Evolutionary conservation across 2,329 filamentous ascomycete genomes (phyloP).

Genomic region (Cladorrhinum sp.): DNA sequence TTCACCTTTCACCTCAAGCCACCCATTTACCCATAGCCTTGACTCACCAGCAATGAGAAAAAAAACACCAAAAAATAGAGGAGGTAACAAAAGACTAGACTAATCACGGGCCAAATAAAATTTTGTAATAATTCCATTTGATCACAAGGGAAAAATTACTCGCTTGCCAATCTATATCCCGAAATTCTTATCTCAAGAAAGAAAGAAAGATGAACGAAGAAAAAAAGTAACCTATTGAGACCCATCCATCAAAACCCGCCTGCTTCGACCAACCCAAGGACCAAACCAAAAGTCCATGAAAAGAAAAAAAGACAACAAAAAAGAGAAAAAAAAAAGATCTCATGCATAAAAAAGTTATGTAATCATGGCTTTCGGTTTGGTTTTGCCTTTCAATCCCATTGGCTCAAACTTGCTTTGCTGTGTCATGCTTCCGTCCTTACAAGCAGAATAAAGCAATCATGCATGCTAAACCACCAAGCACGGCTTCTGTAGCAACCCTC

Average conservation of each 20-base stretch:
- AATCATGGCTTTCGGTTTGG: no score
- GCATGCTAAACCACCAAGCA: no score
- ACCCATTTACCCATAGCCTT: no score
- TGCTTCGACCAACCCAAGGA: not conserved
- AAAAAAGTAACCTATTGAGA: not conserved
- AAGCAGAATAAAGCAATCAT: no score
- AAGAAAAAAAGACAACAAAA: not conserved
- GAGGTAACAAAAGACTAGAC: not conserved
- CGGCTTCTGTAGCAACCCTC: no score
- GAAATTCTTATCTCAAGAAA: not conserved
- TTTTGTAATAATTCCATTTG: not conserved
- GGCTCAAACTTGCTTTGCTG: no score
- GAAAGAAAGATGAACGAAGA: not conserved
- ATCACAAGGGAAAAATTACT: not conserved
- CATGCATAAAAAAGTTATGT: no score
- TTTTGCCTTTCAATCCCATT: no score
- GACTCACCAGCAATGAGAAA: no score
- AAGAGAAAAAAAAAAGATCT: not conserved
- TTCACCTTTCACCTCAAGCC: no score
- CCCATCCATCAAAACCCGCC: not conserved
- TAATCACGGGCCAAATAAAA: no score
- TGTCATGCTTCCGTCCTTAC: not conserved
- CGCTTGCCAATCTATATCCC: not conserved
- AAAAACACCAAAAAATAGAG: not conserved
- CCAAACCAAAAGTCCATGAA: not conserved